Conservation (phyloP, 169 alveolate genomes). For the Plasmodium coatneyi region DNA sequence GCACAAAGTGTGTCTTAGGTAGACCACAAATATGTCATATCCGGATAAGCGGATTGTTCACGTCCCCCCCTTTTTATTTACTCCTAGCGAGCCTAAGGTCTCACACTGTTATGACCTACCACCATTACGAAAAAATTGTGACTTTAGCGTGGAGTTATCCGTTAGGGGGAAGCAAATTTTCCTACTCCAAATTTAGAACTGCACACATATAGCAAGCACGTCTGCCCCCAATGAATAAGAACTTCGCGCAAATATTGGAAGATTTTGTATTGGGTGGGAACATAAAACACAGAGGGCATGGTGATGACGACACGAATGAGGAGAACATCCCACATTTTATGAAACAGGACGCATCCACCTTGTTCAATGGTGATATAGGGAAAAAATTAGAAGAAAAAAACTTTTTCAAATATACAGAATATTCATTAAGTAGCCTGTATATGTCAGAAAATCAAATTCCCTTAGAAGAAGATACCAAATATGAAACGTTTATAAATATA, state of each 20-base stretch:
- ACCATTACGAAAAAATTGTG: background rate
- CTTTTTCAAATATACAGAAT: slow-evolving; percentile 63
- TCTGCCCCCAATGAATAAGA: background rate
- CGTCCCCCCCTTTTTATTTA: background rate
- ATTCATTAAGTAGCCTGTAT: slow-evolving; percentile 70
- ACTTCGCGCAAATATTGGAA: slow-evolving; percentile 19
- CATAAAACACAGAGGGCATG: slow-evolving; percentile 1
- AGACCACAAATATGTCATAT: background rate
- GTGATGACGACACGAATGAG: background rate
- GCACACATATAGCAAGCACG: background rate
- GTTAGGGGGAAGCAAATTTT: background rate
- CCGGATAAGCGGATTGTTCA: background rate
- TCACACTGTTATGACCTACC: background rate
- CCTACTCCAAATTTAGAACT: background rate
- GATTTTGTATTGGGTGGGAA: background rate
- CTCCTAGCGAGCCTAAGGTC: background rate
- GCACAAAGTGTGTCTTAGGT: background rate
- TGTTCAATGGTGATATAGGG: slow-evolving; percentile 6
- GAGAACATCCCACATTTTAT: background rate
- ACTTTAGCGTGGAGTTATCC: background rate
- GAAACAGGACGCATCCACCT: background rate
- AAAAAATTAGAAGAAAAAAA: slow-evolving; percentile 18
- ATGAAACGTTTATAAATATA: slow-evolving; percentile 49
- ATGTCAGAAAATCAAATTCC: slow-evolving; percentile 29
- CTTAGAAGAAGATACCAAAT: slow-evolving; percentile 43